phyloP scores from a whole-genome alignment of 2,329 filamentous ascomycete species.

The Aspergillus aculeatinus region DNA sequence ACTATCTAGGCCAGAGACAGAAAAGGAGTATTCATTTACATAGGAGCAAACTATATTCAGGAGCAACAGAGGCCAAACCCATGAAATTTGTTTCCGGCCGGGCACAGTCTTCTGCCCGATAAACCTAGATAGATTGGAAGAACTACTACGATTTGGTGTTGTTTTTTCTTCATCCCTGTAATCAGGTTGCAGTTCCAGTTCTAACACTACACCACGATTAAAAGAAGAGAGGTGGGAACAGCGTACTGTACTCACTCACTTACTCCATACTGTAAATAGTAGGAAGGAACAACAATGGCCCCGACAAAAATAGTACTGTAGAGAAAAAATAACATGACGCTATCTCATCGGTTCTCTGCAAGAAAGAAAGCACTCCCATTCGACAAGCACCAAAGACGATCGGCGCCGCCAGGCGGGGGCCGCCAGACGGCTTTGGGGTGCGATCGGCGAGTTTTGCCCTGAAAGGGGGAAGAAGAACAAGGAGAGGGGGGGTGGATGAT shows the following conservation, averaged over 20 bases:
- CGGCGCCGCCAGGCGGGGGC: slow-evolving; percentile 2
- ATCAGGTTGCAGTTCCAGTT: too few species aligned
- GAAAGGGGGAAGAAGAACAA: neutral
- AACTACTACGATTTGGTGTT: neutral
- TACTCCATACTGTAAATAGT: too few species aligned
- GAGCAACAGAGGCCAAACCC: neutral
- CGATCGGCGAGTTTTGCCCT: slow-evolving; percentile 8
- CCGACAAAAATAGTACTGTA: neutral
- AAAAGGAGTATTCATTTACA: neutral
- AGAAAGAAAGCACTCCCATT: slow-evolving; percentile 10
- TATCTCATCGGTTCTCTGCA: neutral
- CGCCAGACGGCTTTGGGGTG: slow-evolving; percentile 5
- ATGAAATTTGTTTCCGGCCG: neutral
- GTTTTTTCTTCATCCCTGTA: neutral
- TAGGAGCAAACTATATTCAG: neutral
- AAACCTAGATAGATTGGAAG: neutral
- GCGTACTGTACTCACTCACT: too few species aligned
- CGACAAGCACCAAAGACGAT: neutral
- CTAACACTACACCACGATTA: too few species aligned
- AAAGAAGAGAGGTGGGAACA: too few species aligned
- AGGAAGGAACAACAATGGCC: neutral
- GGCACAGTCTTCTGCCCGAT: neutral
- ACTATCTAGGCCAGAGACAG: neutral
- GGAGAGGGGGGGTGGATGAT: slow-evolving; percentile 5
- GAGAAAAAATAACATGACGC: slow-evolving; percentile 4